phyloP scores from a whole-genome alignment of 2,329 filamentous ascomycete genomes.

The Neophaeococcomyces mojaviensis region DNA sequence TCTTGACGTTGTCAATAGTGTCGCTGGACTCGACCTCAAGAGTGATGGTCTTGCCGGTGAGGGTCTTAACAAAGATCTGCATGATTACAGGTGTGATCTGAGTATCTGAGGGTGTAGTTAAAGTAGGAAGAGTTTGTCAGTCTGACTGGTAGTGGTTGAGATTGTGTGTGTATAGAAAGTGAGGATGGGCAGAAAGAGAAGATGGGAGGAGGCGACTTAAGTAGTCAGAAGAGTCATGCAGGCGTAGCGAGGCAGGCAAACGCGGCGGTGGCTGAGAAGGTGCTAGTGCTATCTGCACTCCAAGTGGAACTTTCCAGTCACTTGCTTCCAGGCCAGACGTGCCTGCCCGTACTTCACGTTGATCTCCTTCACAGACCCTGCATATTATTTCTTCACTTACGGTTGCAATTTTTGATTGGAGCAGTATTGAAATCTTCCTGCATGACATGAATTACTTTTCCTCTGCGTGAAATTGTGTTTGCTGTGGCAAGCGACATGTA shows the following conservation, averaged over 20 bases:
- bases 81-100: constrained; percentile 47
- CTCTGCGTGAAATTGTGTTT: no score
- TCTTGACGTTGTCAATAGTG: constrained; percentile 49
- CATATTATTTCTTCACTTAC: no score
- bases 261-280: constrained; percentile 8
- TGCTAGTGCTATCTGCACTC: not conserved
- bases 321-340: not conserved
- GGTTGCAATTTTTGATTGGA: no score
- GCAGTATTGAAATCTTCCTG: no score
- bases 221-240: constrained; percentile 15
- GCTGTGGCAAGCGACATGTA: no score
- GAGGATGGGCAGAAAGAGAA: constrained; percentile 13
- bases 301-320: not conserved
- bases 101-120: constrained; percentile 16
- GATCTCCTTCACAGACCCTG: not conserved
- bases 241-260: constrained; percentile 22
- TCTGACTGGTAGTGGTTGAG: constrained; percentile 17
- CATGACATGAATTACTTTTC: no score
- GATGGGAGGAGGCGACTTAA: constrained; percentile 23
- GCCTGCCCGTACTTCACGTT: not conserved
- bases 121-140: constrained; percentile 7
- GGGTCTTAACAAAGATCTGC: constrained; percentile 98
- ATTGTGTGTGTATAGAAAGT: constrained; percentile 11
- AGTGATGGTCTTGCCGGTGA: constrained; percentile 42
- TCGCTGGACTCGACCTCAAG: constrained; percentile 42